Percentiles rank a stretch among this genome's conserved stretches.
Evolutionary conservation across 768 basidiomycete species (phyloP).

Genomic region (Amyloporia xantha): DNA sequence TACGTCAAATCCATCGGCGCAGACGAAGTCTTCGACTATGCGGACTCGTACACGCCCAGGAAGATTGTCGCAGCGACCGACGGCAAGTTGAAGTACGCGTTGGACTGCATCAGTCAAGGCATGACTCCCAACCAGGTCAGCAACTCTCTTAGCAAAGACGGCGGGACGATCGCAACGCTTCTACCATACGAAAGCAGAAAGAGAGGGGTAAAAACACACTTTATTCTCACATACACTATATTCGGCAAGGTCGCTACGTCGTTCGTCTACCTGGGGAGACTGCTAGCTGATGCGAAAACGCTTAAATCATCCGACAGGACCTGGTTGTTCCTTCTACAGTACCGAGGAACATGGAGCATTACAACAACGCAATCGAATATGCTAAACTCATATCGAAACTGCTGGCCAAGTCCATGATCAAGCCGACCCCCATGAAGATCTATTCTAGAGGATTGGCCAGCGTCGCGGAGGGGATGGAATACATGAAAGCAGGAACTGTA

Average conservation of each 20-base stretch:
- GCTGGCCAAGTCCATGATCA: not conserved
- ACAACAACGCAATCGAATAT: not conserved
- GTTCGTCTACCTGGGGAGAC: too few relatives aligned
- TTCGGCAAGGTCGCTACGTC: not conserved
- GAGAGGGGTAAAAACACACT: not conserved
- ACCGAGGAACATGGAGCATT: not conserved
- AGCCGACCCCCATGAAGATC: not conserved
- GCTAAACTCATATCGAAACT: not conserved
- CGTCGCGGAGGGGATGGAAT: slow-evolving; percentile 2
- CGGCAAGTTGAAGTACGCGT: slow-evolving; percentile 7
- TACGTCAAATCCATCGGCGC: slow-evolving; percentile 37
- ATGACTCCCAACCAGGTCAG: slow-evolving; percentile 4
- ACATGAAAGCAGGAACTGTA: slow-evolving; percentile 1
- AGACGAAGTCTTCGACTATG: slow-evolving; percentile 26
- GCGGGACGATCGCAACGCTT: slow-evolving; percentile 3
- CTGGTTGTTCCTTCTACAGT: not conserved
- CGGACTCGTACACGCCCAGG: slow-evolving; percentile 7
- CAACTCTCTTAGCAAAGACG: slow-evolving; percentile 3
- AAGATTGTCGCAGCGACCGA: slow-evolving; percentile 13
- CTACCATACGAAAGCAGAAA: slow-evolving; percentile 1
- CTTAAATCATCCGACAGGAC: not conserved
- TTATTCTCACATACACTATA: not conserved
- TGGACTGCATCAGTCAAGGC: slow-evolving; percentile 12
- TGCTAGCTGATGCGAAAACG: not conserved
- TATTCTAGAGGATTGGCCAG: not conserved